Evolutionary conservation across 805 yeast species (phyloP), one percentile per base, ranked within the genome.

Genomic region (Kodamaea hsintzibuensis): DNA sequence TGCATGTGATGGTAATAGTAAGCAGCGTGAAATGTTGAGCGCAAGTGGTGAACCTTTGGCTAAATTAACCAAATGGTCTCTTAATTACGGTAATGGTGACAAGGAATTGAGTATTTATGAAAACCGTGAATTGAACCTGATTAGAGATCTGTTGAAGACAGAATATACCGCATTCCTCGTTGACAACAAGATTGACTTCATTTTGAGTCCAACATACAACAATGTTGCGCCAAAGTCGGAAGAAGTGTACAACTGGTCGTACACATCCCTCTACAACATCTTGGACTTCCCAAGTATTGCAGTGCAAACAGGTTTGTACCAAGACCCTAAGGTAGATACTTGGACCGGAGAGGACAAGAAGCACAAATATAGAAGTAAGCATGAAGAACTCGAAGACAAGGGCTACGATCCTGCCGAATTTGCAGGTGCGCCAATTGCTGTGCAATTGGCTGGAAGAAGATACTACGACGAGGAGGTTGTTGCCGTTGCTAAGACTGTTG

Each of bases 211-310:
- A 56, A 80, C 84, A 6, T 83, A 85, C 68, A 81, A 80, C 53
- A 86, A 86, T 57, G 85, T 84, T 49, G 90, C 95, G n/a, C 89
- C 91, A 44, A 79, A 78, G 51, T 82, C 87, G 18, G 82, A 80
- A 47, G 76, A 79, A 50, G 79, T 86, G 6, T 82, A 80, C 66
- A 86, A 86, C 69, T 89, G 95, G 92, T 88, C 92, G 2, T 89
- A 89, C 74, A 87, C 93, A 5, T 72, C 91, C 1, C 76, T 86
- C 57, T 89, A 84, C 82, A 88, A 88, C 70, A 64, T 88, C 54
- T 68, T 87, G 57, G 96, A 89, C 67, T 76, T 82, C 63, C 91
- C 96, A 42, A 82, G 85, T 40, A 81, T 85, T 56, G 76, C 79
- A 1, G 74, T 83, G 70, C 91, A 88, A 61, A 79, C 89, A 3